Evolutionary conservation across 441 rosid species (phyloP).

Genomic region (Codiaeum variegatum): DNA sequence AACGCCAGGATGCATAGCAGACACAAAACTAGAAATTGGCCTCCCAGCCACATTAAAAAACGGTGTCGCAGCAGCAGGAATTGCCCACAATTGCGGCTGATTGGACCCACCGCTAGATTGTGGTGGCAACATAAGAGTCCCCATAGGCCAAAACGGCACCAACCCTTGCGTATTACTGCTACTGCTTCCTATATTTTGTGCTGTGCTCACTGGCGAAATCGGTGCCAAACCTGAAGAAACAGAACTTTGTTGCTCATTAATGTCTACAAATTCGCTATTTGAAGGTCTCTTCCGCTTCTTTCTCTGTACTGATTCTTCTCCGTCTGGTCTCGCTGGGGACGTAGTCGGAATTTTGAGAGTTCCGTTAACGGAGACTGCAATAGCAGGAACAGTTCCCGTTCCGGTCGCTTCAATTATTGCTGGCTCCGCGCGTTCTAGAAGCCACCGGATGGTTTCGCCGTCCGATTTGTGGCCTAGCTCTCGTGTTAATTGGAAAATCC

Average conservation of each 20-base stretch:
- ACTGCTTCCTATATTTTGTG: not conserved
- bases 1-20: constrained; percentile 28
- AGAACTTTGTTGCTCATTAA: constrained; percentile 32
- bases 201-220: constrained; percentile 25
- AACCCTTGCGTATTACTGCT: constrained; percentile 29
- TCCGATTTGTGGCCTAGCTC: constrained; percentile 68
- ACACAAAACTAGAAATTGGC: constrained; percentile 41
- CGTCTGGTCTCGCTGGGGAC: constrained; percentile 28
- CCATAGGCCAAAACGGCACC: constrained; percentile 57
- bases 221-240: constrained; percentile 66
- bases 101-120: constrained; percentile 37
- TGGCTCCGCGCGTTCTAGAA: constrained; percentile 53
- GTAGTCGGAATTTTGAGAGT: constrained; percentile 55
- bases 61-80: constrained; percentile 41
- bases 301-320: constrained; percentile 27
- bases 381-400: constrained; percentile 70
- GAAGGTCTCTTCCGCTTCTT: constrained; percentile 48
- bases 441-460: constrained; percentile 67
- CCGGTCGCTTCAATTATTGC: constrained; percentile 70
- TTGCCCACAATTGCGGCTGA: constrained; percentile 47
- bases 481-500: constrained; percentile 64
- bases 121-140: constrained; percentile 33
- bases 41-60: constrained; percentile 36
- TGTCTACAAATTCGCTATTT: constrained; percentile 48
- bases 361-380: constrained; percentile 69